A percentile compares a stretch with the other conserved stretches of the same genome.
phyloP scores from a whole-genome alignment of 1,139 yeast species.

The Keqinozyma sinolaborantium region DNA sequence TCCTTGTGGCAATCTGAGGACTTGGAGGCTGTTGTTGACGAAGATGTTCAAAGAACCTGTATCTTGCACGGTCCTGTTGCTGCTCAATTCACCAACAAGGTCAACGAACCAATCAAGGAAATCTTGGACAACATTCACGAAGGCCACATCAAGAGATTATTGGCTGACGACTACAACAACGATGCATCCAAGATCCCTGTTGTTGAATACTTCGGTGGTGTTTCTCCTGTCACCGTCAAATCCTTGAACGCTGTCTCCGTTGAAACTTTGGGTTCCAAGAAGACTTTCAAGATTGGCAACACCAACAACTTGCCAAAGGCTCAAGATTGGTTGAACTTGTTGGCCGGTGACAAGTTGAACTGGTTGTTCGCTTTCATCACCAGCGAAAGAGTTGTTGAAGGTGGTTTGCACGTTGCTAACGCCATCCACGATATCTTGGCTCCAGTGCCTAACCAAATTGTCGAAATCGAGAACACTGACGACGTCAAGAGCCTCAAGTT shows the following conservation, averaged over 20 bases:
- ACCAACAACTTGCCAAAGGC: slow-evolving; percentile 41
- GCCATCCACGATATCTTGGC: slow-evolving; percentile 77
- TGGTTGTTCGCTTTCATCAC: slow-evolving; percentile 94
- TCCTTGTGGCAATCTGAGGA: slow-evolving; percentile 99
- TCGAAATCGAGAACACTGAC: slow-evolving; percentile 52
- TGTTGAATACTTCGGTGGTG: slow-evolving; percentile 86
- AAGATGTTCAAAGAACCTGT: slow-evolving; percentile 97
- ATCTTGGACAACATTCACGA: slow-evolving; percentile 86
- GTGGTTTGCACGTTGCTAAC: slow-evolving; percentile 71
- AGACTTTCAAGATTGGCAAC: slow-evolving; percentile 42
- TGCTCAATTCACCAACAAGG: slow-evolving; percentile 83
- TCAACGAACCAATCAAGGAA: slow-evolving; percentile 88
- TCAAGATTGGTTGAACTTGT: slow-evolving; percentile 68
- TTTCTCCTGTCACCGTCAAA: slow-evolving; percentile 40
- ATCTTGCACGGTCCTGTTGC: slow-evolving; percentile 98
- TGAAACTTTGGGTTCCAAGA: slow-evolving; percentile 28
- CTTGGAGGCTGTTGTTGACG: slow-evolving; percentile 91
- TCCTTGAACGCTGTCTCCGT: slow-evolving; percentile 17
- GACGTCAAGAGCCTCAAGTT: slow-evolving; percentile 56
- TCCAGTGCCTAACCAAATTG: slow-evolving; percentile 64
- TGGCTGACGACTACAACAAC: slow-evolving; percentile 66
- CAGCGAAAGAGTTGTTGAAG: slow-evolving; percentile 81
- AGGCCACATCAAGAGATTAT: slow-evolving; percentile 74
- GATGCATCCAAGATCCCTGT: slow-evolving; percentile 74
- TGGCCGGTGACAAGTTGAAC: slow-evolving; percentile 75